Evolutionary conservation across 768 basidiomycete species (phyloP).

Genomic region (Solioccasus polychromus): DNA sequence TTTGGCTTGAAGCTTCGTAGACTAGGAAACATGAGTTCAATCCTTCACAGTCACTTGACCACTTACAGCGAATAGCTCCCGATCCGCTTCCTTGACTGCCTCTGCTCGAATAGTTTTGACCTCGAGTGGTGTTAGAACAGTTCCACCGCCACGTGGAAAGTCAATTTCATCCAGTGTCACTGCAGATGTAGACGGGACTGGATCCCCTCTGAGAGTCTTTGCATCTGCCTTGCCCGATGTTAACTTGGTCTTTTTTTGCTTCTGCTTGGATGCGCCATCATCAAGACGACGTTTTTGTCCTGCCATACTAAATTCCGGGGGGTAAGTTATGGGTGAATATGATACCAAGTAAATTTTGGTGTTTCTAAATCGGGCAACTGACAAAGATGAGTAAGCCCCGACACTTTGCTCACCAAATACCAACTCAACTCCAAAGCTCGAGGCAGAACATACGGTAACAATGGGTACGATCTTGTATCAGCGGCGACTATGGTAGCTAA

Average conservation of each 20-base stretch:
- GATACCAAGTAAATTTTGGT: slow-evolving; percentile 12
- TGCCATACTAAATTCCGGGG: slow-evolving; percentile 33
- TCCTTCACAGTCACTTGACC: background rate
- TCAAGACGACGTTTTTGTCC: slow-evolving; percentile 64
- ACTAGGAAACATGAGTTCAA: slow-evolving; percentile 33
- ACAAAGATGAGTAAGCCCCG: background rate
- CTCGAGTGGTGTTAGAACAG: slow-evolving; percentile 83
- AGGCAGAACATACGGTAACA: background rate
- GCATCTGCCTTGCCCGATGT: slow-evolving; percentile 26
- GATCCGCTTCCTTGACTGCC: slow-evolving; percentile 79
- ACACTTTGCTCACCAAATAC: background rate
- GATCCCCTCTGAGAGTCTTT: slow-evolving; percentile 22
- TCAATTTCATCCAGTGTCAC: slow-evolving; percentile 70
- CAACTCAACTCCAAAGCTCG: slow-evolving; percentile 1
- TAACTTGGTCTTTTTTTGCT: slow-evolving; percentile 62
- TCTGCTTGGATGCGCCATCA: slow-evolving; percentile 45
- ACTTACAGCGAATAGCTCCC: slow-evolving; percentile 70
- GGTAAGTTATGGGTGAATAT: background rate
- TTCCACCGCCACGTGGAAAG: slow-evolving; percentile 95
- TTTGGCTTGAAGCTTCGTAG: slow-evolving; percentile 37
- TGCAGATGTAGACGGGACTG: slow-evolving; percentile 35
- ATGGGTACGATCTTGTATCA: slow-evolving; percentile 31
- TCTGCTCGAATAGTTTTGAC: slow-evolving; percentile 84
- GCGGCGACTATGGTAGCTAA: background rate
- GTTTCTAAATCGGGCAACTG: slow-evolving; percentile 14